phyloP scores from a whole-genome alignment of 495 filamentous ascomycete species.

The Lophiostoma macrostomum region DNA sequence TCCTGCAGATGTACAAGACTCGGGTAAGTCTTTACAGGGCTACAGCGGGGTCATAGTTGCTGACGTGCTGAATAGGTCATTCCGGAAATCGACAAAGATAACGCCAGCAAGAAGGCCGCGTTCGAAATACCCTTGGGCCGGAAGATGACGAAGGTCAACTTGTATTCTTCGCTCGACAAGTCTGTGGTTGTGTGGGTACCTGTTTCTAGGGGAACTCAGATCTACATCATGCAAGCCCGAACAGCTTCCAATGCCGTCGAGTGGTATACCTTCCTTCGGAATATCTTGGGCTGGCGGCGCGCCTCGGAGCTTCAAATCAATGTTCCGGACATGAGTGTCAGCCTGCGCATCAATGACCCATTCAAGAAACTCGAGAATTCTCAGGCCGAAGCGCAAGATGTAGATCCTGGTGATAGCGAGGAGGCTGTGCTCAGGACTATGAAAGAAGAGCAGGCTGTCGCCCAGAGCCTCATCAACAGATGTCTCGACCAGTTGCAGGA shows the following conservation, averaged over 20 bases:
- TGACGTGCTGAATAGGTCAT: constrained; percentile 57
- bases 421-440: constrained; percentile 48
- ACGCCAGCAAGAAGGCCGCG: constrained; percentile 51
- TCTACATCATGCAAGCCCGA: constrained; percentile 65
- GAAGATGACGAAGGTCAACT: constrained; percentile 57
- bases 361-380: constrained; percentile 56
- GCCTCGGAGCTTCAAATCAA: constrained; percentile 60
- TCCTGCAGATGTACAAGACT: constrained; percentile 67
- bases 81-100: constrained; percentile 55
- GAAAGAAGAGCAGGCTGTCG: constrained; percentile 53
- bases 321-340: constrained; percentile 66
- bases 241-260: constrained; percentile 65
- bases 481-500: constrained; percentile 61
- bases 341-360: constrained; percentile 59
- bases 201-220: constrained; percentile 54
- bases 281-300: constrained; percentile 58
- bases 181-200: constrained; percentile 67
- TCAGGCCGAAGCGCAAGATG: constrained; percentile 40
- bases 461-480: constrained; percentile 53
- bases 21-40: too few relatives aligned
- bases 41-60: too few relatives aligned
- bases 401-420: constrained; percentile 44
- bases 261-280: constrained; percentile 71
- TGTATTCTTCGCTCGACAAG: constrained; percentile 71
- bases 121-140: constrained; percentile 57